These are phyloP conservation scores for Arbutus unedo DNA, from an alignment of 148 eudicot genomes.

Conservation along the genomic window DNA sequence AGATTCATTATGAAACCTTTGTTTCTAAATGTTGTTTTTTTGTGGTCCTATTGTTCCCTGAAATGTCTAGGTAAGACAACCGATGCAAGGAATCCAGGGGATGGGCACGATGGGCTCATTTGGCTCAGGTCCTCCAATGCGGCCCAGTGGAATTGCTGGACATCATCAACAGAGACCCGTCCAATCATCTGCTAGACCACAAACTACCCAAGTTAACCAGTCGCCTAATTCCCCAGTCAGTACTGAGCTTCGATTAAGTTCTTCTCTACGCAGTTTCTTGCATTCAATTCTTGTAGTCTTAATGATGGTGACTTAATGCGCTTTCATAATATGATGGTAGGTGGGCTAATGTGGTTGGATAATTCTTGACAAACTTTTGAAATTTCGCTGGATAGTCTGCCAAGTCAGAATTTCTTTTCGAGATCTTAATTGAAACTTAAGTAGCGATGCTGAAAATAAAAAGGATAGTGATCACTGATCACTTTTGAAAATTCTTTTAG, in stretches of 20 bases:
- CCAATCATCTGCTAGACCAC: slow-evolving; percentile 61
- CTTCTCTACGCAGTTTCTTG: not conserved
- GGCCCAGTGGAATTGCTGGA: slow-evolving; percentile 47
- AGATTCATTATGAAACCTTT: not conserved
- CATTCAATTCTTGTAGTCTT: not conserved
- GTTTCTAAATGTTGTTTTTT: slow-evolving; percentile 9
- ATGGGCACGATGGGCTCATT: slow-evolving; percentile 48
- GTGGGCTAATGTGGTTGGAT: not conserved
- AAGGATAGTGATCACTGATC: not conserved
- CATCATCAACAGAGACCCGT: slow-evolving; percentile 63
- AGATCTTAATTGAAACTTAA: slow-evolving; percentile 1
- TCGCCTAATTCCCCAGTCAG: slow-evolving; percentile 54
- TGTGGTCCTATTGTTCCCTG: slow-evolving; percentile 3
- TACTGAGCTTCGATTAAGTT: slow-evolving; percentile 2
- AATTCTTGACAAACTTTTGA: not conserved
- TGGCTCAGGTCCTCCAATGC: slow-evolving; percentile 44
- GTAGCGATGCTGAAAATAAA: not conserved
- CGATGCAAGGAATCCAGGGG: slow-evolving; percentile 43
- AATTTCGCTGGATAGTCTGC: not conserved
- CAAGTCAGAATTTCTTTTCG: not conserved
- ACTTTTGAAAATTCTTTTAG: not conserved
- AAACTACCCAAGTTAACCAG: slow-evolving; percentile 33
- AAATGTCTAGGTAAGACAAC: slow-evolving; percentile 48
- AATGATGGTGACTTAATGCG: not conserved
- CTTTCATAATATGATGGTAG: slow-evolving; percentile 8